Base-by-base conservation (phyloP, 495 filamentous ascomycete genomes). In the Aspergillus bertholletiae region DNA sequence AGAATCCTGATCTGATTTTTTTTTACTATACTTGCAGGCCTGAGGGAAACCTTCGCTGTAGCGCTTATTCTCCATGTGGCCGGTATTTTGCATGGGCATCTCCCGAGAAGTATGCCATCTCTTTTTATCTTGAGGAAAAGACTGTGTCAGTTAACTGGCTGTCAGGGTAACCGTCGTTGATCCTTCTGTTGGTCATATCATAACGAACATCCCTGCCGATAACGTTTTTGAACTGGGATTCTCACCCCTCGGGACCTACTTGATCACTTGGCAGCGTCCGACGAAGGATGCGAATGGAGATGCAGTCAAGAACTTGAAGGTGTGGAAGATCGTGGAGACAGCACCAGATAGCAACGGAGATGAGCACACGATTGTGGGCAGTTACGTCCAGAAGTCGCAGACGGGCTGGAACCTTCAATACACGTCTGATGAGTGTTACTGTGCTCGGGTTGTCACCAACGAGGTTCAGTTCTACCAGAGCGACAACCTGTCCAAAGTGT, bases 341-440 rank as follows among this genome's bases (percentile, higher is more conserved):
- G 34, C 53, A 2, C 35, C 46, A 35, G 53, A 55, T 6, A 37
- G 72, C 46, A 73, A 65, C 43, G 73, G 64, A 52, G 72, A 73
- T 32, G 86, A 90, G 61, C 84, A 88, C 61, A 73, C 82, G 63
- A 81, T 90, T n/a, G 81, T 96, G 30, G 91, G 91, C 54, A 77
- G 81, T 57, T 98, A 92, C 65, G 94, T 98, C 59, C 93, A 98
- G 72, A 96, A 96, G 75, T 88, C 83, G 51, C 89, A 92, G 76
- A 92, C 89, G 17, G 90, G 92, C 65, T 98, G 93, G 94, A 97
- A 96, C 73, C 78, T 97, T 67, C 95, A 97, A 72, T 98, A 97
- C 68, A 96, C 91, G 26, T 80, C 82, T 54, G 94, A 98, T 68
- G 94, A 98, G 80, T 77, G 80, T 61, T 89, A 87, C 65, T 98